These are phyloP conservation scores for Colletotrichum sp. DNA, from an alignment of 2,329 filamentous ascomycete genomes.

Conservation along the genomic window DNA sequence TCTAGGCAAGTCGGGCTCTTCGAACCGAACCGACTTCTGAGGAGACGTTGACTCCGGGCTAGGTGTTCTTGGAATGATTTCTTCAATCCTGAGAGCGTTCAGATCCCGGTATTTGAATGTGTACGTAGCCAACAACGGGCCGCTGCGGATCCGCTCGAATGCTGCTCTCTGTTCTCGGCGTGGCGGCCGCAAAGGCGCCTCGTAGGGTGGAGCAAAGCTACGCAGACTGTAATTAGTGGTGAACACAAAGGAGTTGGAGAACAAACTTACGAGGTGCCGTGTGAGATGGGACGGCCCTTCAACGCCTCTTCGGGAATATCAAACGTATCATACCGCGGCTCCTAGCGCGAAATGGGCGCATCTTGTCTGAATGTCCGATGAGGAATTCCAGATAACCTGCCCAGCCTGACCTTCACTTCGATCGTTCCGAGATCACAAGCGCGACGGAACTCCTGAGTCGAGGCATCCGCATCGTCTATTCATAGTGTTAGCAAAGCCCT, in stretches of 20 bases:
- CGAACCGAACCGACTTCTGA: neutral
- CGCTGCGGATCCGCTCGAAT: neutral
- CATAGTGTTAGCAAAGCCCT: neutral
- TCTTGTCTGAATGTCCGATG: neutral
- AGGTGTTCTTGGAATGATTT: constrained; percentile 32
- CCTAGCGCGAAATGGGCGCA: neutral
- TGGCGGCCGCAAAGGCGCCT: neutral
- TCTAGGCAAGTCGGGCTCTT: neutral
- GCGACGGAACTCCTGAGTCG: neutral
- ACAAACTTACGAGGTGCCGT: constrained; percentile 32
- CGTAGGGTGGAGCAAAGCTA: neutral
- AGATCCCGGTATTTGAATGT: constrained; percentile 35
- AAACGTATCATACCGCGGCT: neutral
- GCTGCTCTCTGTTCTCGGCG: neutral
- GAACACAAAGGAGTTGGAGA: neutral
- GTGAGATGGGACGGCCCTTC: constrained; percentile 36
- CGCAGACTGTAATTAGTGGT: neutral
- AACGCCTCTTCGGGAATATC: constrained; percentile 37
- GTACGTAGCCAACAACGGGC: constrained; percentile 29
- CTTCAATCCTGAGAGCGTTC: constrained; percentile 35
- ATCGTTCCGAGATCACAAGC: constrained; percentile 31
- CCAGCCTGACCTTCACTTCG: constrained; percentile 24
- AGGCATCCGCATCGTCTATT: constrained; percentile 26
- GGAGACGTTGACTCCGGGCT: constrained; percentile 22
- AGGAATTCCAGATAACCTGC: neutral